Evolutionary conservation across 2,329 filamentous ascomycete species (phyloP), one percentile per base, ranked within the genome.

Genomic region (Botrytis porri): DNA sequence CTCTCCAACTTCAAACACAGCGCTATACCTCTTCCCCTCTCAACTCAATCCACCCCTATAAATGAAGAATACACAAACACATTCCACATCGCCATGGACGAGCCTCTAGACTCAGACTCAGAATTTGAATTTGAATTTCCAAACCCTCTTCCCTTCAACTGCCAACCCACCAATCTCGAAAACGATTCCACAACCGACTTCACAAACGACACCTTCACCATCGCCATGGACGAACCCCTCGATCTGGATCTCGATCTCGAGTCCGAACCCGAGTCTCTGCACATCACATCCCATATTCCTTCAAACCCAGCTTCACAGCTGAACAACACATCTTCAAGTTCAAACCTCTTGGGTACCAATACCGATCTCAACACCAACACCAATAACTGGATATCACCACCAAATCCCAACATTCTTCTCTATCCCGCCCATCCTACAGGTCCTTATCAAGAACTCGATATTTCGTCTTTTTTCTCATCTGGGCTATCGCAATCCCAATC

Each of bases 141-240:
- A 25, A 48, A 45, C 7, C 4, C 1, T 45, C 3, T 9, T 37
- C 22, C 22, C 5, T 7, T 7, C 2, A n/a, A 16, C 22, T 8
- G 9, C 20, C 43, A 65, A 16, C 8, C n/a, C 4, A 5, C 7
- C 16, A 41, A 43, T 32, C 43, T 35, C 18, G 20, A 32, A 45
- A 32, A 35, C 5, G 20, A 22, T 8, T 25, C 35, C 14, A 0
- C n/a, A 41, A 62, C 41, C 60, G 60, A 29, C 8, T 20, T 20
- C 25, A 0, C n/a, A 63, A 29, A 41, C 61, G 61, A 43, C 9
- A 5, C 25, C 14, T 41, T 35, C 32, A 16, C 35, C 22, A 66
- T 66, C 25, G 64, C 64, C 14, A 66, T 66, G 64, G 45, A 66
- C 12, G 64, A 66, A 29, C 64, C 64, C 8, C 16, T 66, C 6